Percentiles rank a stretch among this genome's conserved stretches.
These are phyloP conservation scores for Erythrophleum ivorense DNA, from an alignment of 331 rosid genomes.

Conservation along the genomic window DNA sequence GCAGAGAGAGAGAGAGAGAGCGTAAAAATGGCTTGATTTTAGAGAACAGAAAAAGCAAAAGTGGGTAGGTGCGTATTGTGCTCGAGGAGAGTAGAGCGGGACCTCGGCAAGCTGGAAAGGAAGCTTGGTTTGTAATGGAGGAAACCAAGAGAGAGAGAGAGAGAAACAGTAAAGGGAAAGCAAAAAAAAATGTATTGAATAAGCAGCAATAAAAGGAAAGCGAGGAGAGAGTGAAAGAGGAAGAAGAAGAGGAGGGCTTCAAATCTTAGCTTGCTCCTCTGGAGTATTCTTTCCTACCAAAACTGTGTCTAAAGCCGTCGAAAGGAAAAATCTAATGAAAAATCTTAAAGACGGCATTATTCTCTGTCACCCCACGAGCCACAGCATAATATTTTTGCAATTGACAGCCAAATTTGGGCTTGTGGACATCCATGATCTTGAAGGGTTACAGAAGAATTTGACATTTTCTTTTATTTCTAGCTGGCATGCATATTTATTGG, in stretches of 20 bases:
- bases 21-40: slow-evolving; percentile 37
- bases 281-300: slow-evolving; percentile 42
- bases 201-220: slow-evolving; percentile 44
- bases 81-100: slow-evolving; percentile 57
- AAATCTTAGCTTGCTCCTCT: slow-evolving; percentile 47
- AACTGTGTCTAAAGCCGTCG: slow-evolving; percentile 41
- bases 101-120: slow-evolving; percentile 78
- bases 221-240: slow-evolving; percentile 24
- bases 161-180: slow-evolving; percentile 68
- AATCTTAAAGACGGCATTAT: slow-evolving; percentile 15
- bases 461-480: slow-evolving; percentile 28
- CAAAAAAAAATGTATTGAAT: slow-evolving; percentile 55
- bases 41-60: slow-evolving; percentile 47
- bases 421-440: slow-evolving; percentile 1
- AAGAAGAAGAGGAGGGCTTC: slow-evolving; percentile 38
- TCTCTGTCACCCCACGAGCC: slow-evolving; percentile 19
- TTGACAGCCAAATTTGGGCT: slow-evolving; percentile 29
- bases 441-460: slow-evolving; percentile 24
- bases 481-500: slow-evolving; percentile 36
- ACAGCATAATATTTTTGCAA: slow-evolving; percentile 3
- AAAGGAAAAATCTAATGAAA: slow-evolving; percentile 8
- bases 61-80: slow-evolving; percentile 66
- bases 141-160: slow-evolving; percentile 50
- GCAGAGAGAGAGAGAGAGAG: slow-evolving; percentile 38
- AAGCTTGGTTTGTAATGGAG: slow-evolving; percentile 88